phyloP scores from a whole-genome alignment of 192 early-diverging fungal genomes.

The Podila verticillata region DNA sequence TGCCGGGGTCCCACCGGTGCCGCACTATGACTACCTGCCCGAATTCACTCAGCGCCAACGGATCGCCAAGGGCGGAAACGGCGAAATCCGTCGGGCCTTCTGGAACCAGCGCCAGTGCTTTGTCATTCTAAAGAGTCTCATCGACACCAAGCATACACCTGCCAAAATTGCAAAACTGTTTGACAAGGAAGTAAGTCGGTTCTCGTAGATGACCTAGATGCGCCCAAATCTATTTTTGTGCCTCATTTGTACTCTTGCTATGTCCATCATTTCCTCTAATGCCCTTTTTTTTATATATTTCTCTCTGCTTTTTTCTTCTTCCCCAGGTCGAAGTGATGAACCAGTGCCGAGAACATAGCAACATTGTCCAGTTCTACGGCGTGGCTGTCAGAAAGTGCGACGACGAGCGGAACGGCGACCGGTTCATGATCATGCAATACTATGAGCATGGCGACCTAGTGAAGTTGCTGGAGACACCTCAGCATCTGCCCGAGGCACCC shows the following conservation, averaged over 20 bases:
- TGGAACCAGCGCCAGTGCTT: conserved; percentile 17
- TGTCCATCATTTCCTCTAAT: not conserved
- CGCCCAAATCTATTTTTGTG: not conserved
- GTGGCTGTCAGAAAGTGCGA: conserved; percentile 32
- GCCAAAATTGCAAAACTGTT: conserved; percentile 37
- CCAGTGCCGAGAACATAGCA: conserved; percentile 37
- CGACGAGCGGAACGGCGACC: conserved; percentile 29
- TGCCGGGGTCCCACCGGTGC: conserved; percentile 8
- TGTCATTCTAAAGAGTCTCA: conserved; percentile 45
- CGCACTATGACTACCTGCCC: conserved; percentile 20
- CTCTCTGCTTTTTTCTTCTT: not conserved
- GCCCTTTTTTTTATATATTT: not conserved
- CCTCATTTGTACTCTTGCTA: not conserved
- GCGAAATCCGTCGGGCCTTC: conserved; percentile 30
- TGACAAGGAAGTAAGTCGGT: conserved; percentile 42
- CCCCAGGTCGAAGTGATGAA: conserved; percentile 46
- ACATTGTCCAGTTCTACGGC: conserved; percentile 44
- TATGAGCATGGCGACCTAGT: conserved; percentile 37
- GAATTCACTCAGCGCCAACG: conserved; percentile 35
- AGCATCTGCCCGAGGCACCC: conserved; percentile 13
- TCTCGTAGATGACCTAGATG: not conserved
- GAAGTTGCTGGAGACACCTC: conserved; percentile 15
- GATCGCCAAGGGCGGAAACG: conserved; percentile 43
- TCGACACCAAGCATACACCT: conserved; percentile 25
- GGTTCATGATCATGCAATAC: conserved; percentile 49